Conservation (phyloP, 768 basidiomycete genomes). For the Ramaria sp. region DNA sequence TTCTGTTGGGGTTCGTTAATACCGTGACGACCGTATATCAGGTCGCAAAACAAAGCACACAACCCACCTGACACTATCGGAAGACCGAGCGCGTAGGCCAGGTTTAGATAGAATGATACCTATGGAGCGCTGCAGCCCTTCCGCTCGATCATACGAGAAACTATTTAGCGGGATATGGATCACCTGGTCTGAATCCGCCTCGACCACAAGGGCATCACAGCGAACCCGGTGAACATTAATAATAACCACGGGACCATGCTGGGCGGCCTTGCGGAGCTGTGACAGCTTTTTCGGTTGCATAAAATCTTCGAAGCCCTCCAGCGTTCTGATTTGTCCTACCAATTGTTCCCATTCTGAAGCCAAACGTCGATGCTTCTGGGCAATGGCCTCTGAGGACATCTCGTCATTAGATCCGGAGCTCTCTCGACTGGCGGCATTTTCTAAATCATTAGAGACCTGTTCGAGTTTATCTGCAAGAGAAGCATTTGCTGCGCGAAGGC, state of each 20-base stretch:
- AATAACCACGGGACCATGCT: conserved; percentile 27
- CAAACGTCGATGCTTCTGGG: conserved; percentile 3
- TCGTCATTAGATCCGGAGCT: neutral
- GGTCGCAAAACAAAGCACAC: too few species aligned
- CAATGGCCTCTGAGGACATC: neutral
- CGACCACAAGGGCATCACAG: conserved; percentile 30
- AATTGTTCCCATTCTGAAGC: conserved; percentile 10
- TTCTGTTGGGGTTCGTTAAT: too few species aligned
- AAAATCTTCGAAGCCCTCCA: conserved; percentile 24
- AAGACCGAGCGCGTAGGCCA: too few species aligned
- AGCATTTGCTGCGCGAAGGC: conserved; percentile 9
- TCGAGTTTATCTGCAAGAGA: conserved; percentile 1
- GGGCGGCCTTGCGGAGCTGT: conserved; percentile 19
- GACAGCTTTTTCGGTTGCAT: conserved; percentile 16
- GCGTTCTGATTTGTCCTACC: conserved; percentile 19
- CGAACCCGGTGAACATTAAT: conserved; percentile 22
- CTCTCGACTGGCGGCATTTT: neutral
- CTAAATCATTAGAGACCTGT: neutral
- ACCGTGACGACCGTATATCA: too few species aligned
- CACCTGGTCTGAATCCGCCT: neutral
- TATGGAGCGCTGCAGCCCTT: neutral
- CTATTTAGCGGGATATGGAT: conserved; percentile 8
- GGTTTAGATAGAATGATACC: neutral
- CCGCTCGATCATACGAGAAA: conserved; percentile 1
- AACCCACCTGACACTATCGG: too few species aligned